A percentile compares a stretch with the other conserved stretches of the same genome.
Evolutionary conservation across 768 basidiomycete species (phyloP).

Genomic region (Cytidiella melzeri): DNA sequence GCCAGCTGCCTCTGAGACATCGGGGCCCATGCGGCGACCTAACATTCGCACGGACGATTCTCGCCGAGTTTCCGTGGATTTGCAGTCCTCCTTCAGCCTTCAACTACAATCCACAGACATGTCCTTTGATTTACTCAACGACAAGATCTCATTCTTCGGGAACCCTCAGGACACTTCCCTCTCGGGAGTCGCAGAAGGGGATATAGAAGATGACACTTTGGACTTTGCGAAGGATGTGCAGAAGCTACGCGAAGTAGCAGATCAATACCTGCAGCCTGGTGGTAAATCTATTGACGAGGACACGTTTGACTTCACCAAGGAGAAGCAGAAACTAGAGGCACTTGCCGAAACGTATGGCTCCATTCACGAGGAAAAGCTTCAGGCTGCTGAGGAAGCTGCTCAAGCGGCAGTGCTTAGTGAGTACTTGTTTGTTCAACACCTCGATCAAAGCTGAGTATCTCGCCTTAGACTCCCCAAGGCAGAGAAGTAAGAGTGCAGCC

Average conservation of each 20-base stretch:
- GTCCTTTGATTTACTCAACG: conserved; percentile 31
- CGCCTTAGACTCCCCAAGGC: background rate
- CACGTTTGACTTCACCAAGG: conserved; percentile 8
- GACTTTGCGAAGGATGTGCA: conserved; percentile 21
- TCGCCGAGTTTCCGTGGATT: conserved; percentile 27
- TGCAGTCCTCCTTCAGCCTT: conserved; percentile 30
- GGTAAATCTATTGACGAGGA: conserved; percentile 9
- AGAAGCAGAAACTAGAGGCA: conserved; percentile 6
- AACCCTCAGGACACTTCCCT: conserved; percentile 23
- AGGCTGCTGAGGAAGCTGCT: background rate
- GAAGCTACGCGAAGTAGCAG: conserved; percentile 18
- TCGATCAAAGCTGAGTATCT: background rate
- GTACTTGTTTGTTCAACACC: background rate
- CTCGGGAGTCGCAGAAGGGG: conserved; percentile 9
- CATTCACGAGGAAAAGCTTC: conserved; percentile 5
- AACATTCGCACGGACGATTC: conserved; percentile 17
- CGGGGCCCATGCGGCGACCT: conserved; percentile 2
- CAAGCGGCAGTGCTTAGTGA: background rate
- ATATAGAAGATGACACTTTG: conserved; percentile 18
- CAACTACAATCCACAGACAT: conserved; percentile 29
- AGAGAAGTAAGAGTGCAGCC: background rate
- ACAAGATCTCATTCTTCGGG: conserved; percentile 29
- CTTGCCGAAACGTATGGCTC: background rate
- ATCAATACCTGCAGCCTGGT: conserved; percentile 6
- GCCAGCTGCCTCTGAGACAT: background rate